These are phyloP conservation scores for Corchorus capsularis DNA, from an alignment of 345 rosid genomes.

Conservation along the genomic window DNA sequence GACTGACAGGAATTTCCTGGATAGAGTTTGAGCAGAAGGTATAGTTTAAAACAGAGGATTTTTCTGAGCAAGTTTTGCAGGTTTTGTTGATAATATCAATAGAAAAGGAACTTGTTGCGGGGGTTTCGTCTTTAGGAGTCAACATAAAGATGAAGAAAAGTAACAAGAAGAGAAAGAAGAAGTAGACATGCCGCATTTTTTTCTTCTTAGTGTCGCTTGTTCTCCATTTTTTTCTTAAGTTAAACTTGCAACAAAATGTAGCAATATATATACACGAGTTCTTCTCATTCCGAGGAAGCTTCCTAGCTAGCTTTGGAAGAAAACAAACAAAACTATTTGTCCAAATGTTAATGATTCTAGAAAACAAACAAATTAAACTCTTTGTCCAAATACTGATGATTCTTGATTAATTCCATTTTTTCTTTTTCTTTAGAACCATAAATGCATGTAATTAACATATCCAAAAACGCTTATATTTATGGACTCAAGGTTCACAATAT, in stretches of 20 bases:
- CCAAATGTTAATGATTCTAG: too few species aligned
- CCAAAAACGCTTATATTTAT: too few species aligned
- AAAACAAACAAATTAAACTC: background rate
- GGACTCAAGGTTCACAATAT: too few species aligned
- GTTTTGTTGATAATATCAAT: constrained; percentile 41
- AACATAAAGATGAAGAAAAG: constrained; percentile 17
- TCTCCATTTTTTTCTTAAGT: background rate
- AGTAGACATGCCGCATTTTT: constrained; percentile 16
- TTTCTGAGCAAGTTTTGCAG: constrained; percentile 44
- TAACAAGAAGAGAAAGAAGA: constrained; percentile 13
- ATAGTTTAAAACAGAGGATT: constrained; percentile 38
- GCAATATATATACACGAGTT: background rate
- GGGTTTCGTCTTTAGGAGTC: constrained; percentile 7
- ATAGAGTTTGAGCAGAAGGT: constrained; percentile 48
- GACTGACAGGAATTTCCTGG: constrained; percentile 44
- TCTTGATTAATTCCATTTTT: background rate
- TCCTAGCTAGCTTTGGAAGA: background rate
- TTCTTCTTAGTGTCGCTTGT: background rate
- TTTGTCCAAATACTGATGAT: background rate
- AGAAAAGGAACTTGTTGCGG: background rate
- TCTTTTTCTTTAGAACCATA: background rate
- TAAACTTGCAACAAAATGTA: background rate
- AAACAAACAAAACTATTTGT: background rate
- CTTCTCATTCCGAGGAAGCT: background rate
- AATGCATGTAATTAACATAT: background rate